Evolutionary conservation across 306 rosid species (phyloP).

Genomic region (Coriaria nepalensis): DNA sequence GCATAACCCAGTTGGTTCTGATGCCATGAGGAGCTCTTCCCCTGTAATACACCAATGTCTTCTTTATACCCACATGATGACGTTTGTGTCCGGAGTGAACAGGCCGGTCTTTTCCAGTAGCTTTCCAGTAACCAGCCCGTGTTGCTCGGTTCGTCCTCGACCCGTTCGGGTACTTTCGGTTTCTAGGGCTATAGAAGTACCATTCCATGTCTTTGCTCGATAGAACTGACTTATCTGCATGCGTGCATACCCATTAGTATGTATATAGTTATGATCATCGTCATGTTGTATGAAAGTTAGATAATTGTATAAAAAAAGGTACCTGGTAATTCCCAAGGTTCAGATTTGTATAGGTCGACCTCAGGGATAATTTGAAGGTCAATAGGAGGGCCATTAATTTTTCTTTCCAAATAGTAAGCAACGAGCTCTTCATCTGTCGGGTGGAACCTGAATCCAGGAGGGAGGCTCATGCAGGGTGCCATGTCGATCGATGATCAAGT

Average conservation of each 20-base stretch:
- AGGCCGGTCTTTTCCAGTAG: conserved; percentile 77
- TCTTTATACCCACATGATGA: conserved; percentile 62
- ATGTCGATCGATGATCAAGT: conserved; percentile 9
- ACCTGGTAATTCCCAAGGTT: conserved; percentile 99
- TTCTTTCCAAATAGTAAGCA: conserved; percentile 77
- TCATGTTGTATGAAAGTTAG: not conserved
- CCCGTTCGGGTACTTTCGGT: conserved; percentile 94
- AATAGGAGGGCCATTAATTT: conserved; percentile 72
- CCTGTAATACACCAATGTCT: conserved; percentile 76
- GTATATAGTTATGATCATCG: not conserved
- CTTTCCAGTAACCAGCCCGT: conserved; percentile 87
- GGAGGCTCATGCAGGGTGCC: conserved; percentile 95
- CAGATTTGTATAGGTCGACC: conserved; percentile 90
- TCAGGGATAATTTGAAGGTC: conserved; percentile 93
- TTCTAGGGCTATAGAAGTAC: conserved; percentile 90
- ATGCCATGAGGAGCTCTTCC: conserved; percentile 94
- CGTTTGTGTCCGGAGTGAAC: conserved; percentile 50
- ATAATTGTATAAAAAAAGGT: not conserved
- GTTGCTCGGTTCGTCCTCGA: conserved; percentile 92
- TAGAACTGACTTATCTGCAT: conserved; percentile 59
- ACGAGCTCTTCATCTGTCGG: conserved; percentile 98
- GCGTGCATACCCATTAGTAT: not conserved
- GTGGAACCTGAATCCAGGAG: conserved; percentile 97
- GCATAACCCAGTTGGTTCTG: conserved; percentile 96
- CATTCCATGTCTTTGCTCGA: conserved; percentile 97